Conservation (phyloP, 139 green algal genomes). For the Picochlorum sp. region DNA sequence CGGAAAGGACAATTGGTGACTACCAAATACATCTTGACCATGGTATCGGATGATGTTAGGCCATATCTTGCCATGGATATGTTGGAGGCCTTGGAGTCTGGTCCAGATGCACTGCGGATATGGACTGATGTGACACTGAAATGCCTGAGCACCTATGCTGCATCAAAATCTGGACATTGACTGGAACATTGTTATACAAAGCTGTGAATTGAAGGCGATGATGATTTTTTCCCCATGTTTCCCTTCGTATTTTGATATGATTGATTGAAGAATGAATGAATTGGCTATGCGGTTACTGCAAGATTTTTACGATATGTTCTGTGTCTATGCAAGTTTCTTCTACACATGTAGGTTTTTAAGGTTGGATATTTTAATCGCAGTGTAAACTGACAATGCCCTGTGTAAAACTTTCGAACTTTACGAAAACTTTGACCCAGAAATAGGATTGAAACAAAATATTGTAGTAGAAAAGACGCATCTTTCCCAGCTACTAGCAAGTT, state of each 20-base stretch:
- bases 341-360: no score
- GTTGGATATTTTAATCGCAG: not conserved
- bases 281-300: not conserved
- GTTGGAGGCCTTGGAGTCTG: not conserved
- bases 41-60: conserved; percentile 1
- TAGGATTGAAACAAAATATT: no score
- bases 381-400: not conserved
- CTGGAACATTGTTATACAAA: not conserved
- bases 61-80: conserved; percentile 3
- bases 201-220: not conserved
- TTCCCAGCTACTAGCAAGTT: no score
- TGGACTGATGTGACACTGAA: conserved; percentile 7
- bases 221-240: not conserved
- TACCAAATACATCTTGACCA: conserved; percentile 1
- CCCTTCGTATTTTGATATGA: not conserved
- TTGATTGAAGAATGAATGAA: not conserved
- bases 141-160: not conserved
- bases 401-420: not conserved
- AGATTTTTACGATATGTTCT: not conserved
- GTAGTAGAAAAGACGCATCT: no score
- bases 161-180: conserved; percentile 1
- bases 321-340: no score
- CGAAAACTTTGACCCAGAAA: no score
- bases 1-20: conserved; percentile 1
- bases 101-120: not conserved